Evolutionary conservation across 2,329 filamentous ascomycete species (phyloP).

Genomic region (Monosporascus sp.): DNA sequence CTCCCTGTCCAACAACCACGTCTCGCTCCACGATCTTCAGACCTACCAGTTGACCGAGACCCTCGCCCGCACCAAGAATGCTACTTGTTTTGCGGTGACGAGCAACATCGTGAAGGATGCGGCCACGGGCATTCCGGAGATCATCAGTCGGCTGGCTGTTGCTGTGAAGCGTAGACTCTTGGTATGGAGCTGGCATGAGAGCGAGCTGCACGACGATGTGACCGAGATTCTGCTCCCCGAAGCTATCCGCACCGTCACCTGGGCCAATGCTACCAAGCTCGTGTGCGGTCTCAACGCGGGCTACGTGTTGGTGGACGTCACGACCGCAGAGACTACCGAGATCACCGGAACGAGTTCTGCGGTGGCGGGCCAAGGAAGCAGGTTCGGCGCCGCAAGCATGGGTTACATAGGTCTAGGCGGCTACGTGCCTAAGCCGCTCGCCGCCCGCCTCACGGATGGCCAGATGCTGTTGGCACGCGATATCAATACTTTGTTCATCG

Average conservation of each 20-base stretch:
- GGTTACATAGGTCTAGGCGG: slow-evolving; percentile 93
- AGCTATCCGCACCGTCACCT: slow-evolving; percentile 81
- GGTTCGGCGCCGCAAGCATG: slow-evolving; percentile 86
- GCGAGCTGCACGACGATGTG: slow-evolving; percentile 72
- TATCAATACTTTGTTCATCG: slow-evolving; percentile 90
- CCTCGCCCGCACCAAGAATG: slow-evolving; percentile 78
- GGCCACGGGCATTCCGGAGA: slow-evolving; percentile 81
- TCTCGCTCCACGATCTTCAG: slow-evolving; percentile 85
- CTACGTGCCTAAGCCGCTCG: slow-evolving; percentile 85
- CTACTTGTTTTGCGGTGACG: slow-evolving; percentile 84
- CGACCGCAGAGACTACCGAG: slow-evolving; percentile 67
- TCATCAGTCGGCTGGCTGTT: slow-evolving; percentile 86
- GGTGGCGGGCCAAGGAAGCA: slow-evolving; percentile 57
- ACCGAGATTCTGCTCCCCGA: slow-evolving; percentile 75
- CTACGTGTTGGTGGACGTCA: slow-evolving; percentile 83
- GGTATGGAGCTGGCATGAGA: slow-evolving; percentile 94
- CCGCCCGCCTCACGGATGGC: slow-evolving; percentile 73
- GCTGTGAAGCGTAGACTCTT: slow-evolving; percentile 87
- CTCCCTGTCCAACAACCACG: slow-evolving; percentile 82
- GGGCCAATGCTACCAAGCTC: slow-evolving; percentile 81
- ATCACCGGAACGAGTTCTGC: slow-evolving; percentile 73
- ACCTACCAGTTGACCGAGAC: slow-evolving; percentile 77
- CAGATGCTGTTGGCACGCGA: slow-evolving; percentile 95
- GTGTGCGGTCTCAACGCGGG: slow-evolving; percentile 88
- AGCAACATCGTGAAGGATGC: slow-evolving; percentile 92